phyloP scores from a whole-genome alignment of 2,329 filamentous ascomycete species.

The Xylaria multiplex region DNA sequence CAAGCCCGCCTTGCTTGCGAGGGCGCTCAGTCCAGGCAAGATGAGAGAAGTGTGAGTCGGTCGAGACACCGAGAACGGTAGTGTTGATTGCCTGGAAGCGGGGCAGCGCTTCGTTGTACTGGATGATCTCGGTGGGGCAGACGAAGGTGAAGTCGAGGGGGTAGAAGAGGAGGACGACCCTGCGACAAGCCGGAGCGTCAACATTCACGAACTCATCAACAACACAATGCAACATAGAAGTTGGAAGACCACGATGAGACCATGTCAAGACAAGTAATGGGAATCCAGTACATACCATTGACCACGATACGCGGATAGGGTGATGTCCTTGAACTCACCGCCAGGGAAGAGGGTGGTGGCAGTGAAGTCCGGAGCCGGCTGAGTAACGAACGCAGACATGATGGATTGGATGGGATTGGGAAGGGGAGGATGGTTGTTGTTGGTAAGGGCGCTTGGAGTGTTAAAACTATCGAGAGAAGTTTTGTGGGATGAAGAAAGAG shows the following conservation, averaged over 20 bases:
- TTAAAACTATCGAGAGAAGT: neutral
- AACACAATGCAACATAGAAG: neutral
- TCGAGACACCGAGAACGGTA: constrained; percentile 68
- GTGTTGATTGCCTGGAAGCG: constrained; percentile 69
- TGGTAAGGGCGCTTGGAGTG: neutral
- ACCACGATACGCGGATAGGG: constrained; percentile 57
- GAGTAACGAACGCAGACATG: constrained; percentile 61
- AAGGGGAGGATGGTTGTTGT: neutral
- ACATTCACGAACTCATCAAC: neutral
- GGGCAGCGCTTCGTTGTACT: constrained; percentile 69
- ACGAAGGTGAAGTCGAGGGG: constrained; percentile 76
- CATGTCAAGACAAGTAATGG: constrained; percentile 26
- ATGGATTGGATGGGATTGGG: constrained; percentile 29
- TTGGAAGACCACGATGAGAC: neutral
- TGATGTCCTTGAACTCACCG: constrained; percentile 59
- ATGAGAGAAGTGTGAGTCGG: constrained; percentile 67
- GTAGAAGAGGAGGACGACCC: constrained; percentile 74
- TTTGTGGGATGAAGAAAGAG: neutral
- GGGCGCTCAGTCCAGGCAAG: constrained; percentile 68
- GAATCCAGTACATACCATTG: constrained; percentile 55
- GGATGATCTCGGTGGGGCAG: constrained; percentile 73
- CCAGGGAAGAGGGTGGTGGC: constrained; percentile 61
- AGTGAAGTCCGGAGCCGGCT: constrained; percentile 60
- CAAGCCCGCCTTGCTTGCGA: constrained; percentile 70
- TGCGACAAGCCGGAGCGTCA: constrained; percentile 35